Evolutionary conservation across 2,329 filamentous ascomycete genomes (phyloP).

Genomic region (Mycogone perniciosa): DNA sequence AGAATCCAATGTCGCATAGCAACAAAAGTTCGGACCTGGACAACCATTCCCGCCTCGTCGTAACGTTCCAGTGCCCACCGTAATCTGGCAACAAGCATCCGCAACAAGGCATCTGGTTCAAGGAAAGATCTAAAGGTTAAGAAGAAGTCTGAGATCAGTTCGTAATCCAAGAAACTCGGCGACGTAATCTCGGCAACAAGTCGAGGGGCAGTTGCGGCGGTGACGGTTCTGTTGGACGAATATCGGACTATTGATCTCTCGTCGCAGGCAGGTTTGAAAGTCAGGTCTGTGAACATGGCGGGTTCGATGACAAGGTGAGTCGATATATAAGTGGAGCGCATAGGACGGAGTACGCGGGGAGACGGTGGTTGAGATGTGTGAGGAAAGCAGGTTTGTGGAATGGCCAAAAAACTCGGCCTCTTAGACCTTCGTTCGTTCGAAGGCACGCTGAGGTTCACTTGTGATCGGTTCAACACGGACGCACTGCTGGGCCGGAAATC

Average conservation of each 20-base stretch:
- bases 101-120: slow-evolving; percentile 66
- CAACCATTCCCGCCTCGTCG: slow-evolving; percentile 84
- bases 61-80: slow-evolving; percentile 76
- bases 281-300: slow-evolving; percentile 74
- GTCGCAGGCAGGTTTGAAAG: slow-evolving; percentile 71
- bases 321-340: slow-evolving; percentile 43
- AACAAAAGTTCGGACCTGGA: slow-evolving; percentile 93
- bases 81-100: slow-evolving; percentile 77
- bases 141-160: slow-evolving; percentile 95
- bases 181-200: slow-evolving; percentile 96
- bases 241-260: slow-evolving; percentile 79
- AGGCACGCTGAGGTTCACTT: slow-evolving; percentile 21
- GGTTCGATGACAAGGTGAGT: slow-evolving; percentile 55
- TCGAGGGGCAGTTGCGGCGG: slow-evolving; percentile 82
- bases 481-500: slow-evolving; percentile 59
- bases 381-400: slow-evolving; percentile 30
- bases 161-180: slow-evolving; percentile 91
- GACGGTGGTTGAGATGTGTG: slow-evolving; percentile 23
- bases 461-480: slow-evolving; percentile 39
- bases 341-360: slow-evolving; percentile 34
- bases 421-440: slow-evolving; percentile 24
- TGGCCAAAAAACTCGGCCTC: slow-evolving; percentile 32
- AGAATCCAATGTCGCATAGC: slow-evolving; percentile 94
- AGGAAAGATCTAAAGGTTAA: slow-evolving; percentile 89
- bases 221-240: slow-evolving; percentile 65